phyloP scores from a whole-genome alignment of 2,329 filamentous ascomycete genomes.

The Phaeomoniella chlamydospora region DNA sequence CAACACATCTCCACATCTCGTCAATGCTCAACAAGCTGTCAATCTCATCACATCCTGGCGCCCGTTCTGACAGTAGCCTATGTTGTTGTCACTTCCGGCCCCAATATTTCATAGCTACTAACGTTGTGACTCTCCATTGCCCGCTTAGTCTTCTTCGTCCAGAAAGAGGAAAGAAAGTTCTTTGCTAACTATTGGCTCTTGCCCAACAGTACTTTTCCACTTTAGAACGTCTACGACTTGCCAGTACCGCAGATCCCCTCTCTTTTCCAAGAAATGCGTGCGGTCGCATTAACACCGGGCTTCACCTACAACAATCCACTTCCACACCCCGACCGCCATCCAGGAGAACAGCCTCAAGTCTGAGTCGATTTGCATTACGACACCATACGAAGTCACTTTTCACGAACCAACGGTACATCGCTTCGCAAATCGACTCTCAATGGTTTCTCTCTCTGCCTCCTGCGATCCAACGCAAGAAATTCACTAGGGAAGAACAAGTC shows the following conservation, averaged over 20 bases:
- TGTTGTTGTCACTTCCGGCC: too few relatives aligned
- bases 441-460: conserved; percentile 60
- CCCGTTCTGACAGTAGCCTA: too few relatives aligned
- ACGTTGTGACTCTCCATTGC: too few relatives aligned
- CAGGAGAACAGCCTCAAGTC: conserved; percentile 5
- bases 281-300: conserved; percentile 3
- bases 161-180: too few relatives aligned
- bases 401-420: conserved; percentile 20
- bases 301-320: conserved; percentile 4
- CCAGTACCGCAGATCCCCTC: conserved; percentile 5
- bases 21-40: too few relatives aligned
- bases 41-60: too few relatives aligned
- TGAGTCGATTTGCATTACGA: conserved; percentile 6
- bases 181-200: conserved; percentile 10
- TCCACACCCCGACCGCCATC: conserved; percentile 4
- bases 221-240: conserved; percentile 17
- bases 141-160: too few relatives aligned
- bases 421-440: conserved; percentile 42
- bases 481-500: conserved; percentile 57
- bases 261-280: conserved; percentile 1
- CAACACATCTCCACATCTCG: too few relatives aligned
- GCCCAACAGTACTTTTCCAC: conserved; percentile 17
- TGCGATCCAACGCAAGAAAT: conserved; percentile 56
- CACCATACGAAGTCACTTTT: conserved; percentile 20
- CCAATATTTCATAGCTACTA: too few relatives aligned